Percentiles rank a stretch among this genome's conserved stretches.
phyloP scores from a whole-genome alignment of 2,329 filamentous ascomycete genomes.

The Botrytis galanthina region DNA sequence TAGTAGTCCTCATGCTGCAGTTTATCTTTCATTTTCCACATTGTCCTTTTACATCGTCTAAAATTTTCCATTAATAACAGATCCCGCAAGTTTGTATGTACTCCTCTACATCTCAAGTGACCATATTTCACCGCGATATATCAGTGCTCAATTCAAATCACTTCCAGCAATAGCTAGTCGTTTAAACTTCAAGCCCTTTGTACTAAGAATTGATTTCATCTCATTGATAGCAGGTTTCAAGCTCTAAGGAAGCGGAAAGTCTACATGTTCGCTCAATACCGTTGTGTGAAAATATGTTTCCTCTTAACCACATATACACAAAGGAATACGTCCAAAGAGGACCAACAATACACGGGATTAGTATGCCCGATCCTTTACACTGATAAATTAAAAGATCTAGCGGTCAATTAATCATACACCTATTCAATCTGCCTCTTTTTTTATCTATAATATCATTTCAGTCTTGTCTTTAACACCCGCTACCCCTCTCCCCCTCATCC shows the following conservation, averaged over 20 bases:
- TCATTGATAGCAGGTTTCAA: neutral
- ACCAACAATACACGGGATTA: too few species aligned
- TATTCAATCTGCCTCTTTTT: too few species aligned
- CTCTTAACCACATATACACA: too few species aligned
- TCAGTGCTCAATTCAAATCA: neutral
- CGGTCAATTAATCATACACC: rapidly evolving
- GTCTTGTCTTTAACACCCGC: too few species aligned
- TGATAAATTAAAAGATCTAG: neutral
- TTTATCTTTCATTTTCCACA: neutral
- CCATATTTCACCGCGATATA: neutral
- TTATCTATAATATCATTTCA: too few species aligned
- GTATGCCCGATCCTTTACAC: too few species aligned
- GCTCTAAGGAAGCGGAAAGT: neutral
- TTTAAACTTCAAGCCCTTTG: neutral
- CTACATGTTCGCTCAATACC: neutral
- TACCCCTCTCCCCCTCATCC: too few species aligned
- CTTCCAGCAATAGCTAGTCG: neutral
- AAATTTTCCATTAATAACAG: neutral
- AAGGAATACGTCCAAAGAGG: too few species aligned
- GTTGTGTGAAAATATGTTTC: too few species aligned
- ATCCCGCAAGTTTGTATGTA: neutral
- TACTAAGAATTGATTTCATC: neutral
- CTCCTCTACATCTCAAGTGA: neutral
- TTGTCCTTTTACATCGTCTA: neutral
- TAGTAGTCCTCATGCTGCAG: neutral